These are phyloP conservation scores for Cnidoscolus chayamansa DNA, from an alignment of 441 rosid genomes.

Conservation along the genomic window DNA sequence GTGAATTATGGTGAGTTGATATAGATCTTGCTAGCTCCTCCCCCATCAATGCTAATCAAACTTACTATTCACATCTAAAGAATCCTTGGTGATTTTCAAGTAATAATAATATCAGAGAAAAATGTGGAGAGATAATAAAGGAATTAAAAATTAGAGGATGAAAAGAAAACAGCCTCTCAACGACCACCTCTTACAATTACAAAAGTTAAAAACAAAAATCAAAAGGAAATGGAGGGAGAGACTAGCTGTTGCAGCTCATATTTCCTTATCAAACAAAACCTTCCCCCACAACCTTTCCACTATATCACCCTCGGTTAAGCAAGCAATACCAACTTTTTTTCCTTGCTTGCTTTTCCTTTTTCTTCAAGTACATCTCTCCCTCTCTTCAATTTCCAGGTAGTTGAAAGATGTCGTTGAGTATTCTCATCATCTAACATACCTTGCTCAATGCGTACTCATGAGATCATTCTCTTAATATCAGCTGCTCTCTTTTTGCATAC, in stretches of 20 bases:
- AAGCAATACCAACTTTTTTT: constrained; percentile 33
- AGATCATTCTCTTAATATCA: constrained; percentile 26
- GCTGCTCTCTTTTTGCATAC: constrained; percentile 1
- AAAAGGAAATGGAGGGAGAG: constrained; percentile 27
- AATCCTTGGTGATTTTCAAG: constrained; percentile 23
- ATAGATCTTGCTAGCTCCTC: background rate
- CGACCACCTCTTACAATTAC: constrained; percentile 26
- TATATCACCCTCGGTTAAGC: constrained; percentile 27
- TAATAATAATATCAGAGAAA: background rate
- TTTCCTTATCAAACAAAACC: constrained; percentile 33
- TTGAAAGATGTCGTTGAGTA: constrained; percentile 45
- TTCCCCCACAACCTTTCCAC: constrained; percentile 18
- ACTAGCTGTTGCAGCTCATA: constrained; percentile 19
- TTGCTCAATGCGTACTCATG: constrained; percentile 40
- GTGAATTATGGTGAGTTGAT: too few species aligned
- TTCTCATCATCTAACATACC: constrained; percentile 40
- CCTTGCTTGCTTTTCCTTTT: constrained; percentile 38
- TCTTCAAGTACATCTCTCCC: constrained; percentile 46
- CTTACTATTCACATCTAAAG: background rate
- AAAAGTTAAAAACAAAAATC: constrained; percentile 18
- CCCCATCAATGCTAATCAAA: constrained; percentile 8
- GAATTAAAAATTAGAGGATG: background rate
- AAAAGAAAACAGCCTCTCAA: constrained; percentile 49
- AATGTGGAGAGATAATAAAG: constrained; percentile 2
- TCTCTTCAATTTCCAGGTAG: constrained; percentile 32